Base-by-base conservation (phyloP, 768 basidiomycete genomes). In the Harrya chromipes region DNA sequence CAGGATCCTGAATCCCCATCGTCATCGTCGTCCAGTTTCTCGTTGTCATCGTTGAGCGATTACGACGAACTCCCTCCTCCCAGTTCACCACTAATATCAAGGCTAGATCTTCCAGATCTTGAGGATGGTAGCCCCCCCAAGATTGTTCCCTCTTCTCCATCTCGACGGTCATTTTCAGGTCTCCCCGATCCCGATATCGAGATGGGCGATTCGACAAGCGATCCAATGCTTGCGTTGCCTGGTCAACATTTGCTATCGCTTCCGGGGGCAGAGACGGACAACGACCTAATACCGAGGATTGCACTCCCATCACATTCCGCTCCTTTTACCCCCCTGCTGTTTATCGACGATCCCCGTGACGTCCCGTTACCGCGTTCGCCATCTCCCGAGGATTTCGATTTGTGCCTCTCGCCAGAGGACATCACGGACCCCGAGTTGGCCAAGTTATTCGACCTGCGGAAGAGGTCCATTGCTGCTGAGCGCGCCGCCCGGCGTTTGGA, bases 181-280 rank as follows among this genome's bases (percentile, higher is more conserved):
- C 50, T 70, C 6, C 66, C 73, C 6, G 62, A 70, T n/a, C 53
- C 62, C 3, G 64, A 69, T 26, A 47, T 64, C 40, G 57, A 57
- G 37, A 59, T 57, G 57, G 42, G 23, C 34, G 61, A 60, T n/a
- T 43, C 49, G 39, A 37, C 52, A 21, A 26, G 44, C 20, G 61
- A 65, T 17, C 39, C 56, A 31, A 44, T 40, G 14, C 44, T 55
- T 47, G n/a, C 43, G 7, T 50, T 54, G 31, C 52, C 67, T n/a
- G 40, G 60, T 9, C 58, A 57, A 44, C 54, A 56, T 4, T 51
- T 75, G 13, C 45, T 74, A 21, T 71, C 72, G 1, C 67, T 75
- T 11, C 75, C 74, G 1, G 74, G 74, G 6, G 75, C 65, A 20
- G 74, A 74, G n/a, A 67, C 64, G 6, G 75, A 75, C 49, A 67